phyloP scores from a whole-genome alignment of 768 basidiomycete species.

The Atractiella rhizophila region DNA sequence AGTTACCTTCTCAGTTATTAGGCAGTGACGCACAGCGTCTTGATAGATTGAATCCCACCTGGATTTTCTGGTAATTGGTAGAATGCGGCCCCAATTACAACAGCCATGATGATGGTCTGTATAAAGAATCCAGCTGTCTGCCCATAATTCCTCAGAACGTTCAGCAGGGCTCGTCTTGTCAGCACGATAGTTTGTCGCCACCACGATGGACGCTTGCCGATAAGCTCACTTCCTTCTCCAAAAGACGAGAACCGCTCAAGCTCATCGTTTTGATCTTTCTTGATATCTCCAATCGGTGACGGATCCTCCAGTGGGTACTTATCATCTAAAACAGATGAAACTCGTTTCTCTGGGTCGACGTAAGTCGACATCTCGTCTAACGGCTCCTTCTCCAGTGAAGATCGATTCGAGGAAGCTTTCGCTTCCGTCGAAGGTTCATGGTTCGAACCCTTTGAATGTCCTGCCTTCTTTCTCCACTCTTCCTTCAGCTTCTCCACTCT shows the following conservation, averaged over 20 bases:
- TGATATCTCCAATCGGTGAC: too few relatives aligned
- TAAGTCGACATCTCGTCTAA: too few relatives aligned
- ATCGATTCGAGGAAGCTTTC: constrained; percentile 1
- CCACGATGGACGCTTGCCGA: background rate
- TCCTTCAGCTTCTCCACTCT: constrained; percentile 21
- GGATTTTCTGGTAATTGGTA: constrained; percentile 17
- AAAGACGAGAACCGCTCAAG: background rate
- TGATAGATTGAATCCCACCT: constrained; percentile 23
- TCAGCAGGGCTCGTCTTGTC: constrained; percentile 16
- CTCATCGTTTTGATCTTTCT: background rate
- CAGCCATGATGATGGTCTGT: constrained; percentile 15
- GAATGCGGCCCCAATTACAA: constrained; percentile 25
- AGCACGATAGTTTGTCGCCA: constrained; percentile 16
- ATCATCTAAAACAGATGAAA: background rate
- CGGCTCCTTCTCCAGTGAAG: background rate
- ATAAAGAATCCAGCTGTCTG: background rate
- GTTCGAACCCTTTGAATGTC: background rate
- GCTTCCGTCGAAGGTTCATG: background rate
- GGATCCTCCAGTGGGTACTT: too few relatives aligned
- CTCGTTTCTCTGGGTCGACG: constrained; percentile 6
- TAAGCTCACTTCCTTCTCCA: background rate
- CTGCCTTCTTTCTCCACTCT: constrained; percentile 20
- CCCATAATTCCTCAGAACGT: constrained; percentile 18
- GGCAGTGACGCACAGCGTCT: constrained; percentile 9
- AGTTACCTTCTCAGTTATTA: background rate